Evolutionary conservation across 306 rosid species (phyloP), one percentile per base, ranked within the genome.

Genomic region (Clitoria ternatea): DNA sequence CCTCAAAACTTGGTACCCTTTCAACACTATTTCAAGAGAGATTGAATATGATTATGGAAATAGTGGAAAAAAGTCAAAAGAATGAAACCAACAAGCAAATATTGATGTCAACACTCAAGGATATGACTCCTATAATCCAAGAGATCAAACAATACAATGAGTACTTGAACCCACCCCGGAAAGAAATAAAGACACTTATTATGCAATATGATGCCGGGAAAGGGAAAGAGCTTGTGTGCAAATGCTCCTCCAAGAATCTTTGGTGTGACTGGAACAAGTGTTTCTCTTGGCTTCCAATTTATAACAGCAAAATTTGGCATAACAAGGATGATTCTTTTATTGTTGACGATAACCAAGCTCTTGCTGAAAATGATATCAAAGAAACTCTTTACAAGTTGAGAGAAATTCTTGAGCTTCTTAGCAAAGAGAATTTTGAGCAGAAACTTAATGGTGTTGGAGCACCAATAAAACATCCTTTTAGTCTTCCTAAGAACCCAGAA

Each of bases 401-500:
- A 7, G 24, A 20, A 2, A 2, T 75, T 29, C 64, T 70, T 19
- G 61, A 72, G 26, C 7, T 15, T 36, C 55, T 77, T 1, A 57
- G 15, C 1, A 19, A 35, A 2, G 69, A 55, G 47, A 15, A 42
- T 50, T 8, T 22, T 20, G 60, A 14, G 24, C 35, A 61, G 39
- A 61, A 37, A 10, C 6, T 18, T 35, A 27, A 23, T 45, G 74
- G 29, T n/a, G 5, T 6, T 55, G 74, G 62, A 30, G 17, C 8
- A 7, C 9, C 43, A 14, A 19, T 66, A 0, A 74, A 44, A 26
- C 4, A 40, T 47, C 54, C 37, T 4, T 60, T 53, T 22, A 49
- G 73, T 2, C 76, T 81, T 50, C 84, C 84, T 57, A 39, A 36
- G 4, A 72, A 50, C 17, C 85, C 81, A 33, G 22, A 39, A 5